Percentiles rank a stretch among this genome's conserved stretches.
Conservation (phyloP, 1,139 yeast genomes). For the Arxiozyma slooffiae region DNA sequence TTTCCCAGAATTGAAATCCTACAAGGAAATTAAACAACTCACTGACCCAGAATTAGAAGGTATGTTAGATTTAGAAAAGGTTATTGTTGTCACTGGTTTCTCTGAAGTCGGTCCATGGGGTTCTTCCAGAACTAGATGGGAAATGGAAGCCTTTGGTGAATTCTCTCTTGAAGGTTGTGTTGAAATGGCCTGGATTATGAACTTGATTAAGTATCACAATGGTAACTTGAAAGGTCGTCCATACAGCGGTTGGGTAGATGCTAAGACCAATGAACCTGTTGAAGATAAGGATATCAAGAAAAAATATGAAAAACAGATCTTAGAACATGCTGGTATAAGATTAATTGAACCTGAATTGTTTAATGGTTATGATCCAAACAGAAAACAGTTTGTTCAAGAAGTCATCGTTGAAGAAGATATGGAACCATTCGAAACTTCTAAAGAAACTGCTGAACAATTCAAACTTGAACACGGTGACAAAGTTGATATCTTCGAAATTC, state of each 20-base stretch:
- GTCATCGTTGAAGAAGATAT: constrained; percentile 91
- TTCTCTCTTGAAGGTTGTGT: constrained; percentile 97
- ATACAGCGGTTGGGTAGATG: constrained; percentile 95
- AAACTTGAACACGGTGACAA: constrained; percentile 87
- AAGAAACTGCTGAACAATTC: constrained; percentile 92
- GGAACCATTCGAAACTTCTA: constrained; percentile 90
- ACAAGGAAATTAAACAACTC: constrained; percentile 58
- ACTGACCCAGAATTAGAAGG: constrained; percentile 76
- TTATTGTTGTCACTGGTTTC: constrained; percentile 92
- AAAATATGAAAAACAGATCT: constrained; percentile 78
- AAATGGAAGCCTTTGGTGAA: constrained; percentile 92
- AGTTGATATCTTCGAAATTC: constrained; percentile 84
- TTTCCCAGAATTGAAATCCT: constrained; percentile 80
- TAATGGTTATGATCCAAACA: constrained; percentile 86
- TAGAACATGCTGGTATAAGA: constrained; percentile 94
- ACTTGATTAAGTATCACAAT: constrained; percentile 84
- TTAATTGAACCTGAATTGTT: constrained; percentile 92
- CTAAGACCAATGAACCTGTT: constrained; percentile 85
- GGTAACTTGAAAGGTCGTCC: constrained; percentile 83
- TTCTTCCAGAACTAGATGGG: constrained; percentile 98
- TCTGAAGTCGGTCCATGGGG: constrained; percentile 99
- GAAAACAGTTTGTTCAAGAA: constrained; percentile 89
- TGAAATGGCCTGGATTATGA: constrained; percentile 99
- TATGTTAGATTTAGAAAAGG: constrained; percentile 81
- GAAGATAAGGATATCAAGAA: constrained; percentile 89